These are phyloP conservation scores for Cardamine chenopodiifolia DNA, from an alignment of 345 rosid species.

Conservation along the genomic window DNA sequence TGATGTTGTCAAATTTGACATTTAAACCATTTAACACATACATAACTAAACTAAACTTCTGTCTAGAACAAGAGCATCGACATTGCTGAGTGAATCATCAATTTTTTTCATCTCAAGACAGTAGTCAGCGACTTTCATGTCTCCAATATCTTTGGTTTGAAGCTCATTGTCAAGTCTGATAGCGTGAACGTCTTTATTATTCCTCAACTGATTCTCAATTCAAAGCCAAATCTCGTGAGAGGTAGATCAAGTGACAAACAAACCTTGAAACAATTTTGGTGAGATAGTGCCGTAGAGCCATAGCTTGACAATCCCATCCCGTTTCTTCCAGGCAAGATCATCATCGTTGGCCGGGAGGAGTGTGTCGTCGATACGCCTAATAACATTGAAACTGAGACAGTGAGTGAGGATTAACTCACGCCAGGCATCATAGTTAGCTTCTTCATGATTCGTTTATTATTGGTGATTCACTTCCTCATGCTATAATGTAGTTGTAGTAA, in stretches of 20 bases:
- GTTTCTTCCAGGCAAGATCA: neutral
- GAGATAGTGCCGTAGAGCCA: neutral
- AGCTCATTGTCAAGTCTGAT: neutral
- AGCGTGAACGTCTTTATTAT: neutral
- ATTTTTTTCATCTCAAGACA: neutral
- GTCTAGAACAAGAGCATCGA: neutral
- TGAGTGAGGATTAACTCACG: no score
- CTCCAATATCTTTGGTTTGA: neutral
- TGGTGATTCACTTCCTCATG: no score
- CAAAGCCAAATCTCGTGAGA: neutral
- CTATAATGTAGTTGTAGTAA: no score
- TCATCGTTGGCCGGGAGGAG: no score
- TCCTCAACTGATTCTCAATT: neutral
- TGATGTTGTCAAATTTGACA: neutral
- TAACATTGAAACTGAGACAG: no score
- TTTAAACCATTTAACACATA: neutral
- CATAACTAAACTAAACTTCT: neutral
- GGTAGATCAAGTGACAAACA: neutral
- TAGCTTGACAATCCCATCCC: neutral
- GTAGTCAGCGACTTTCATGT: neutral
- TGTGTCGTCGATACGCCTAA: no score
- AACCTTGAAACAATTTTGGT: neutral
- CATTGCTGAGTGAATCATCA: neutral
- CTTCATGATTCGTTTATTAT: no score
- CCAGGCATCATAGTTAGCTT: no score